Base-by-base conservation (phyloP, 163 green algal species). In the Prototheca stagnorum region DNA sequence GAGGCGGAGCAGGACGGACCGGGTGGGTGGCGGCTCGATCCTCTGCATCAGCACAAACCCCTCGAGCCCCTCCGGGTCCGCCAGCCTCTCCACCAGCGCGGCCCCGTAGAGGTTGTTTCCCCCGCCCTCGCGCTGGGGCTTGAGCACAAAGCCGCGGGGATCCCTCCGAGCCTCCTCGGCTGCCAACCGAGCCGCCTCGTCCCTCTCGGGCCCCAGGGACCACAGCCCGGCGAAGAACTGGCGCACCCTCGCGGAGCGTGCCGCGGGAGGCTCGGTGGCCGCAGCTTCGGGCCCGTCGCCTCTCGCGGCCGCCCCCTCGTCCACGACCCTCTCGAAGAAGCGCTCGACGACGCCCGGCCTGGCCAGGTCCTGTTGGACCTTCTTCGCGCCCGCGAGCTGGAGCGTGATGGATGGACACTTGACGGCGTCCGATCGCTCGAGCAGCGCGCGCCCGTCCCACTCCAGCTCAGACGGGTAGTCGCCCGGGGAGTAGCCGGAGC, bases 101-200 rank as follows among this genome's bases (percentile, higher is more conserved):
- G 63, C 54, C 46, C 79, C 86, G 56, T 98, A 98, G 22, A 94
- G 51, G 67, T 98, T 98, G 68, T 98, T 96, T 42, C 88, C 88
- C 14, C 88, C 88, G 14, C 88, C 88, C 66, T 98, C 88, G 2
- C 88, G 59, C 67, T 97, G 88, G 15, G 89, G 89, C 72, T 98
- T 96, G 5, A 93, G 73, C 34, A 98, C 88, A 56, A 75, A 98
- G 16, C 46, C 49, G n/a, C n/a, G n/a, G n/a, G n/a, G n/a, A n/a
- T n/a, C n/a, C n/a, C n/a, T n/a, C n/a, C n/a, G n/a, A n/a, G n/a
- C n/a, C 0, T 82, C 65, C 1, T 86, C 85, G 22, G 80, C 33
- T n/a, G 48, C 39, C 1, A 85, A 44, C 12, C 34, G 36, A 6
- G 81, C 54, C n/a, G 64, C 64, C 31, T 64, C 58, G 4, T 17